phyloP scores from a whole-genome alignment of 176 grass and related monocot genomes.

The Stipa capillata region DNA sequence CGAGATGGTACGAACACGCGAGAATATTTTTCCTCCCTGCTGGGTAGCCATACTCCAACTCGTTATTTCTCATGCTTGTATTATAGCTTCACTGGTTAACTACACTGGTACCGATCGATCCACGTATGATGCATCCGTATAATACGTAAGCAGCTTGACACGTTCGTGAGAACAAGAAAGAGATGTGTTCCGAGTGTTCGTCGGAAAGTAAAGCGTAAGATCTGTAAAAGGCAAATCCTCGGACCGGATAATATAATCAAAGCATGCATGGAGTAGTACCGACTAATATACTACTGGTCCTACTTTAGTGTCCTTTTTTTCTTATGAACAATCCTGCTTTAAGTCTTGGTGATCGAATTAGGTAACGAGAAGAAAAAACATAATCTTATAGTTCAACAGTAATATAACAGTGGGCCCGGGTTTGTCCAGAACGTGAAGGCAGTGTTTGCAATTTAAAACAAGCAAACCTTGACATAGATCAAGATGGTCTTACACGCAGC shows the following conservation, averaged over 20 bases:
- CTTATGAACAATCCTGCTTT: background rate
- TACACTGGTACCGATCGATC: too few relatives aligned
- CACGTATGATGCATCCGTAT: background rate
- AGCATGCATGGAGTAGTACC: background rate
- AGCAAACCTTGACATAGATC: background rate
- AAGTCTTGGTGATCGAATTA: slow-evolving; percentile 15
- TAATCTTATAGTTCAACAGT: background rate
- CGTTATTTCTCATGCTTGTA: too few relatives aligned
- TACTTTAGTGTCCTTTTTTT: background rate
- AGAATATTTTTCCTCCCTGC: too few relatives aligned
- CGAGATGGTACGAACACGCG: background rate
- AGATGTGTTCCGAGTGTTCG: background rate
- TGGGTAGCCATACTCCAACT: background rate
- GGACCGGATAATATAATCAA: slow-evolving; percentile 31
- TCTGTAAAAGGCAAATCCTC: slow-evolving; percentile 15
- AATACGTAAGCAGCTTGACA: background rate
- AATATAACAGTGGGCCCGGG: background rate
- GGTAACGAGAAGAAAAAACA: background rate
- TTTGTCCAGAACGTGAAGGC: slow-evolving; percentile 17
- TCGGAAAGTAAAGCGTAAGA: background rate
- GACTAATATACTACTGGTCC: background rate
- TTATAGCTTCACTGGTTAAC: background rate
- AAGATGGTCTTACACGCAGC: background rate
- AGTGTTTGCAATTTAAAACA: background rate
- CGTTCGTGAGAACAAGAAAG: background rate